A percentile compares a stretch with the other conserved stretches of the same genome.
These are phyloP conservation scores for Styphnolobium japonicum DNA, from an alignment of 306 rosid genomes.

Conservation along the genomic window DNA sequence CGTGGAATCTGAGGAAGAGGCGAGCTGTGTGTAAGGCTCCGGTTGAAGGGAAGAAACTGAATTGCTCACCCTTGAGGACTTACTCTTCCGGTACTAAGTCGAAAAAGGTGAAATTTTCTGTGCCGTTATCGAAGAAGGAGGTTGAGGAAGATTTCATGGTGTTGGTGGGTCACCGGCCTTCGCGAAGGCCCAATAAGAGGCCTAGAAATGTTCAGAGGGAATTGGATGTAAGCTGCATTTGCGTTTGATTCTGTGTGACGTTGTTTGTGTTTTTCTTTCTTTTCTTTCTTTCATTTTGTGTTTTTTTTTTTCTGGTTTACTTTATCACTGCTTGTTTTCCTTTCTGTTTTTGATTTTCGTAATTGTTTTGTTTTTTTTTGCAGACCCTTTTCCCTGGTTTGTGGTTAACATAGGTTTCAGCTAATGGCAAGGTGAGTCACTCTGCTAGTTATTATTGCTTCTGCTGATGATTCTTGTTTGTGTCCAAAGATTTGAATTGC, in stretches of 20 bases:
- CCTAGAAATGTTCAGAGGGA: constrained; percentile 59
- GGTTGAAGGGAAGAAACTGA: constrained; percentile 39
- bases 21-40: constrained; percentile 55
- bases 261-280: background rate
- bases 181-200: constrained; percentile 65
- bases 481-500: no score
- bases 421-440: constrained; percentile 44
- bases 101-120: constrained; percentile 47
- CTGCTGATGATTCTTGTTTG: no score
- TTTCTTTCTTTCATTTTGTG: background rate
- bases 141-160: constrained; percentile 71
- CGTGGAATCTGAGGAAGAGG: constrained; percentile 71
- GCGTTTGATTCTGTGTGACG: background rate
- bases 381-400: constrained; percentile 54
- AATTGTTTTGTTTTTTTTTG: background rate
- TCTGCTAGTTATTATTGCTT: no score
- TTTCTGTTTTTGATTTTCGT: no score
- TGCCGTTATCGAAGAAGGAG: constrained; percentile 57
- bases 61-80: constrained; percentile 41
- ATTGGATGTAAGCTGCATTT: constrained; percentile 52
- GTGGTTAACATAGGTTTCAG: constrained; percentile 53
- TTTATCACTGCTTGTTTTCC: no score
- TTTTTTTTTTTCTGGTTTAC: no score
- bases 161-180: constrained; percentile 57
- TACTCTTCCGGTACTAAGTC: no score